Percentiles rank a stretch among this genome's conserved stretches.
These are phyloP conservation scores for Pichia thaimueangensis DNA, from an alignment of 805 yeast genomes.

Conservation along the genomic window DNA sequence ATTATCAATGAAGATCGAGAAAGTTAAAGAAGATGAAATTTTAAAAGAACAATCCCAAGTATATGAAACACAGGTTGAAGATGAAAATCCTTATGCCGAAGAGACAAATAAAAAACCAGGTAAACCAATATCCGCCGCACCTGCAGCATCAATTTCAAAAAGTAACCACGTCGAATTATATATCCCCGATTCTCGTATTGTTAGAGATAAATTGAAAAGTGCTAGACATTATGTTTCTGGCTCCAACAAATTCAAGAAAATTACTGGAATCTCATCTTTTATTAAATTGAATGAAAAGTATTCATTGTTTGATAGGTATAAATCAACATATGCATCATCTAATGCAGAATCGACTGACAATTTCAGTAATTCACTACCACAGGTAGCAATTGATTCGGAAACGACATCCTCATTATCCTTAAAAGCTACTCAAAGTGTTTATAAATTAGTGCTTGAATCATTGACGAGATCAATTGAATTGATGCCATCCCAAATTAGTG, in stretches of 20 bases:
- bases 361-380: slow-evolving; percentile 5
- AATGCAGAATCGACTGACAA: background rate
- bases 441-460: slow-evolving; percentile 70
- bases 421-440: slow-evolving; percentile 50
- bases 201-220: slow-evolving; percentile 13
- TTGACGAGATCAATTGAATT: slow-evolving; percentile 72
- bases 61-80: background rate
- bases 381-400: slow-evolving; percentile 14
- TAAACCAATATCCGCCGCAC: background rate
- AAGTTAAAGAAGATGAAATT: slow-evolving; percentile 18
- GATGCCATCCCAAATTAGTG: slow-evolving; percentile 54
- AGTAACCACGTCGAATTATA: slow-evolving; percentile 10
- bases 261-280: slow-evolving; percentile 33
- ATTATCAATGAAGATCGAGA: slow-evolving; percentile 25
- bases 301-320: slow-evolving; percentile 29
- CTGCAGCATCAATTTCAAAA: background rate
- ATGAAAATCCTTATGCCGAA: background rate
- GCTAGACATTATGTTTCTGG: slow-evolving; percentile 12
- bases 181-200: slow-evolving; percentile 12
- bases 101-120: background rate
- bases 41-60: slow-evolving; percentile 5
- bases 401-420: slow-evolving; percentile 30
- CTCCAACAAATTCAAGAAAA: slow-evolving; percentile 20
- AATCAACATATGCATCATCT: slow-evolving; percentile 10
- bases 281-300: slow-evolving; percentile 47